Conservation (phyloP, 2,329 filamentous ascomycete species). For the Didymella pinodella region DNA sequence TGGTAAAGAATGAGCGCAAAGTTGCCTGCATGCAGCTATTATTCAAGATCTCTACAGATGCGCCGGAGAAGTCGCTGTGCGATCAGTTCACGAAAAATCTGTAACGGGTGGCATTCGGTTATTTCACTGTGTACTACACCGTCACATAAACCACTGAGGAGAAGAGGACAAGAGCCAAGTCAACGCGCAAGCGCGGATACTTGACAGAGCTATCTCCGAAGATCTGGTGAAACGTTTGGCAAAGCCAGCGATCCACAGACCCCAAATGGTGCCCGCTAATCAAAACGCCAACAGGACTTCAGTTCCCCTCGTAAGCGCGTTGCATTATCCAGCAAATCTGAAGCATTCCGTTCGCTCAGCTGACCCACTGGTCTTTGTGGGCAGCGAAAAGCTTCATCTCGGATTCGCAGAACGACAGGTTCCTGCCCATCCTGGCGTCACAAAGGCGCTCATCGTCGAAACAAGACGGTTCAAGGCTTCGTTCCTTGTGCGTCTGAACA, state of each 20-base stretch:
- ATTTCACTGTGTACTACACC: not conserved
- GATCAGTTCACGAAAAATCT: not conserved
- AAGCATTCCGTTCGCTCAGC: too few relatives aligned
- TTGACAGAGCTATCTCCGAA: constrained; percentile 1
- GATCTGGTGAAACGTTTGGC: constrained; percentile 2
- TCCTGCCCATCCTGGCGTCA: too few relatives aligned
- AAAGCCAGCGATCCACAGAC: constrained; percentile 1
- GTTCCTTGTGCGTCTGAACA: too few relatives aligned
- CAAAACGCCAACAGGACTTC: constrained; percentile 4
- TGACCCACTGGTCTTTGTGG: too few relatives aligned
- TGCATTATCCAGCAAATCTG: not conserved
- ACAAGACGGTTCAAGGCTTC: too few relatives aligned
- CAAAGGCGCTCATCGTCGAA: too few relatives aligned
- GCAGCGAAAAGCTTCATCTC: too few relatives aligned
- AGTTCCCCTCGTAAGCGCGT: constrained; percentile 1
- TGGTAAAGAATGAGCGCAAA: too few relatives aligned
- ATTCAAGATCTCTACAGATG: too few relatives aligned
- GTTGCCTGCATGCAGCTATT: too few relatives aligned
- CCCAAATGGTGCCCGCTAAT: constrained; percentile 1
- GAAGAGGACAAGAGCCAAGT: not conserved
- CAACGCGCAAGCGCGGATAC: not conserved
- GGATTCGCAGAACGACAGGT: too few relatives aligned
- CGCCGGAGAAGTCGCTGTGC: too few relatives aligned
- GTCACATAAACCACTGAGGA: not conserved
- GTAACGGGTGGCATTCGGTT: not conserved